These are phyloP conservation scores for Erythrobasidium yunnanense DNA, from an alignment of 768 basidiomycete genomes.

Conservation along the genomic window DNA sequence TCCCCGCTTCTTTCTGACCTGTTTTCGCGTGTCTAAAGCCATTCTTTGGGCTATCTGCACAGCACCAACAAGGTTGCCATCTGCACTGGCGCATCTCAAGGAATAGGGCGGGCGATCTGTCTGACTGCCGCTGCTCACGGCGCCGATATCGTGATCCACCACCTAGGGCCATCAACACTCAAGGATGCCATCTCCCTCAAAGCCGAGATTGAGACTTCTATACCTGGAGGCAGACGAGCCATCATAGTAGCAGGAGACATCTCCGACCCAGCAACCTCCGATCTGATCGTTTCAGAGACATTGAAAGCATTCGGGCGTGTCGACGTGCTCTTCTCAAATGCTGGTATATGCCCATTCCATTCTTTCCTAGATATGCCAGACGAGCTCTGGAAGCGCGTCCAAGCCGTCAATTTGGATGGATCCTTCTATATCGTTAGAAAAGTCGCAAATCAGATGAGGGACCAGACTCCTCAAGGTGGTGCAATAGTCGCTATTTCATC, in stretches of 20 bases:
- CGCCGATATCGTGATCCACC: constrained; percentile 59
- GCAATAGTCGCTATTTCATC: constrained; percentile 65
- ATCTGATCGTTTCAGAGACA: constrained; percentile 50
- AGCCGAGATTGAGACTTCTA: constrained; percentile 48
- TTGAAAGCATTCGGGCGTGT: constrained; percentile 56
- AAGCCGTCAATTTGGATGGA: constrained; percentile 64
- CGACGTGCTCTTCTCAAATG: constrained; percentile 52
- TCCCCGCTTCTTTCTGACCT: no score
- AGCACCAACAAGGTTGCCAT: constrained; percentile 14
- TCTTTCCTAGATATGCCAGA: constrained; percentile 61
- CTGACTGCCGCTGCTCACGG: constrained; percentile 57
- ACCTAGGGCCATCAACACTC: constrained; percentile 54
- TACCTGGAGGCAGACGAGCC: constrained; percentile 43
- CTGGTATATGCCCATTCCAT: constrained; percentile 66
- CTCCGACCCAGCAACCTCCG: constrained; percentile 11
- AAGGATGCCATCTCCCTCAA: constrained; percentile 48
- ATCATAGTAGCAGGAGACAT: constrained; percentile 59
- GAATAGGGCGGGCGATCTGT: constrained; percentile 62
- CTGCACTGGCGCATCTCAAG: constrained; percentile 41
- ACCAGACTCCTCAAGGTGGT: constrained; percentile 58
- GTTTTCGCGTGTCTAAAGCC: no score
- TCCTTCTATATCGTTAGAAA: constrained; percentile 50
- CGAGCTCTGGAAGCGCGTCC: constrained; percentile 55
- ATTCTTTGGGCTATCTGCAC: no score
- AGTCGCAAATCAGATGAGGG: constrained; percentile 59